A percentile compares a stretch with the other conserved stretches of the same genome.
Evolutionary conservation across 768 basidiomycete genomes (phyloP).

Genomic region (Lactifluus pinguis): DNA sequence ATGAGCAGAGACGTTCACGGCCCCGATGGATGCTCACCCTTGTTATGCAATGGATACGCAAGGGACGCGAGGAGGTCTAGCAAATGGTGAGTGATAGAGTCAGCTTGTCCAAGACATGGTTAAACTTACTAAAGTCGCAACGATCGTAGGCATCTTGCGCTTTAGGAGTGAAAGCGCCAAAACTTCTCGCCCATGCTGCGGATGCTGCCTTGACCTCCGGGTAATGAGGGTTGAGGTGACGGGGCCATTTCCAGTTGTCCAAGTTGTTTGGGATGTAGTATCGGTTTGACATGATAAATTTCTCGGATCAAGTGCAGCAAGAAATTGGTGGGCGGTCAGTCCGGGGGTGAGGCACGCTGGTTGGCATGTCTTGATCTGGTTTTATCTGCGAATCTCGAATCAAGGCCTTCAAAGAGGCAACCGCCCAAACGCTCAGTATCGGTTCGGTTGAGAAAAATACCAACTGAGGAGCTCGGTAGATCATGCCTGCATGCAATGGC

Average conservation of each 20-base stretch:
- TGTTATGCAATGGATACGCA: conserved; percentile 20
- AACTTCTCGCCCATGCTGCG: conserved; percentile 19
- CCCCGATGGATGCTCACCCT: conserved; percentile 6
- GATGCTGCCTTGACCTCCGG: conserved; percentile 20
- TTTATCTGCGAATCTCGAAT: neutral
- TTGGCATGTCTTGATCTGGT: neutral
- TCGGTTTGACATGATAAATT: conserved; percentile 5
- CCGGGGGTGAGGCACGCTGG: neutral
- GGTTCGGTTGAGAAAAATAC: neutral
- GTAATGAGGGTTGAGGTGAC: conserved; percentile 21
- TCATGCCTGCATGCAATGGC: neutral
- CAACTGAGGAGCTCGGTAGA: neutral
- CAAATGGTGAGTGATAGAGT: neutral
- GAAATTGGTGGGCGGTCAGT: neutral
- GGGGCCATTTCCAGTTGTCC: conserved; percentile 22
- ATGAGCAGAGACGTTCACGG: neutral
- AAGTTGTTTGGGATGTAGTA: conserved; percentile 17
- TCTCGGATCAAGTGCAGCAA: neutral
- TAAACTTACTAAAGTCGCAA: conserved; percentile 22
- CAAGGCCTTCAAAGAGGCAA: neutral
- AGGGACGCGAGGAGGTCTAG: conserved; percentile 22
- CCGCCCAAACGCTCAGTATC: neutral
- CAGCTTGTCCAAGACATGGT: neutral
- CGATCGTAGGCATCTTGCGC: conserved; percentile 21
- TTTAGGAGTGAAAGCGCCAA: conserved; percentile 20